Base-by-base conservation (phyloP, 2,329 filamentous ascomycete genomes). In the Cercospora sp. region DNA sequence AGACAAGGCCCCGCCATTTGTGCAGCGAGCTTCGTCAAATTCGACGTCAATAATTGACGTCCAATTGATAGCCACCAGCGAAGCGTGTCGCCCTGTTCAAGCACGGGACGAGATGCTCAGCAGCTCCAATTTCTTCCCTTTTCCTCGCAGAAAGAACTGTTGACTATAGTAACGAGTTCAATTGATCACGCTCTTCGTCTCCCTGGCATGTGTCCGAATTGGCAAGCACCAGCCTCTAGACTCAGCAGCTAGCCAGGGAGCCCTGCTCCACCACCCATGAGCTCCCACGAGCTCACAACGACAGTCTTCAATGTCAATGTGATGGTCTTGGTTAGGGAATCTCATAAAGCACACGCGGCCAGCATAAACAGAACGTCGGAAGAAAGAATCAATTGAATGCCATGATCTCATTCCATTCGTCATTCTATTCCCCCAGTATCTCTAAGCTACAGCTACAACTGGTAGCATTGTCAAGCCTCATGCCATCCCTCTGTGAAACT, bases 381-480 rank as follows among this genome's bases (percentile, higher is more conserved):
- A 20, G 42, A 18, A 12, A 10, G 18, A 48, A 18, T 4, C 13
- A 48, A 10, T 0, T 18, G 42, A 23, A 5, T 48, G 45, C 10
- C 48, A 55, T 55, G 23, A 6, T n/a, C 48, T 30, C 48, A 4
- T 55, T 55, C 23, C 33, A 61, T 42, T 39, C 20, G 10, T 60
- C 58, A 10, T 28, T 39, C 18, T 42, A 45, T 10, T 10, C 1
- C 8, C 30, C 7, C 30, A 31, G 9, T 31, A 60, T 23, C 28
- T 42, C 30, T 60, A 42, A 55, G 48, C 48, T n/a, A n/a, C 12
- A 39, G 58, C 58, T 60, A 45, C 58, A 45, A 45, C 58, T 60
- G 58, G 58, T 42, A 60, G 33, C 33, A 42, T 60, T 20, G 12
- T 26, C 48, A 5, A 55, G 3, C 48, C 23, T 28, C 36, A 5